Conservation (phyloP, 2,329 filamentous ascomycete genomes). For the Xylaria sp. region DNA sequence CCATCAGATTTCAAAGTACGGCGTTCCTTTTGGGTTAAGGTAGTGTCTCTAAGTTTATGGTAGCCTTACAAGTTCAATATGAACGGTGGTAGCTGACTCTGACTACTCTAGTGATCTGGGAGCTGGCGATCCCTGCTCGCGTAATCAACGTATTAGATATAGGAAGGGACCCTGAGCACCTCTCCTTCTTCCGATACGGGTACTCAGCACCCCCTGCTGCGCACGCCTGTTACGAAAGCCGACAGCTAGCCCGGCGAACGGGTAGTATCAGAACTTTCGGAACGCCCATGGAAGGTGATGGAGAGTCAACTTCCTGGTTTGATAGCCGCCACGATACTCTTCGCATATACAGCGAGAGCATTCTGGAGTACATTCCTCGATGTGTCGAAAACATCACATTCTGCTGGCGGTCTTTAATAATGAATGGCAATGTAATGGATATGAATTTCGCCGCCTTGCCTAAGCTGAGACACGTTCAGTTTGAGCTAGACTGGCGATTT, state of each 20-base stretch:
- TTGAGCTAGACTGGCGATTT: neutral
- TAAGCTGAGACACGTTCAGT: neutral
- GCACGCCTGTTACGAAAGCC: neutral
- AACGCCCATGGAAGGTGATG: neutral
- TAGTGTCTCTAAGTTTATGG: too few relatives aligned
- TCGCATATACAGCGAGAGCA: neutral
- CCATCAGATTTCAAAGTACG: neutral
- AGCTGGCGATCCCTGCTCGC: neutral
- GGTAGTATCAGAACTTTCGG: neutral
- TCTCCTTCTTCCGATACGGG: neutral
- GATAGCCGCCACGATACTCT: conserved; percentile 2
- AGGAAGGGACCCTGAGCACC: neutral
- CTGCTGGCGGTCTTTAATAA: neutral
- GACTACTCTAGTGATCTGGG: neutral
- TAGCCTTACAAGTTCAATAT: neutral
- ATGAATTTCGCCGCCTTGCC: neutral
- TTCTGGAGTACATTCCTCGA: neutral
- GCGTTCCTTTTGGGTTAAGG: neutral
- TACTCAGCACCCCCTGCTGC: neutral
- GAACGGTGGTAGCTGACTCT: neutral
- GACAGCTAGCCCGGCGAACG: neutral
- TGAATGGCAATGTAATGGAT: neutral
- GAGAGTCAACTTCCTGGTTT: neutral
- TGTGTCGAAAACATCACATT: neutral
- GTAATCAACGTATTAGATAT: neutral